A percentile compares a stretch with the other conserved stretches of the same genome.
Evolutionary conservation across 768 basidiomycete species (phyloP).

Genomic region (Coprinellus aureogranulatus): DNA sequence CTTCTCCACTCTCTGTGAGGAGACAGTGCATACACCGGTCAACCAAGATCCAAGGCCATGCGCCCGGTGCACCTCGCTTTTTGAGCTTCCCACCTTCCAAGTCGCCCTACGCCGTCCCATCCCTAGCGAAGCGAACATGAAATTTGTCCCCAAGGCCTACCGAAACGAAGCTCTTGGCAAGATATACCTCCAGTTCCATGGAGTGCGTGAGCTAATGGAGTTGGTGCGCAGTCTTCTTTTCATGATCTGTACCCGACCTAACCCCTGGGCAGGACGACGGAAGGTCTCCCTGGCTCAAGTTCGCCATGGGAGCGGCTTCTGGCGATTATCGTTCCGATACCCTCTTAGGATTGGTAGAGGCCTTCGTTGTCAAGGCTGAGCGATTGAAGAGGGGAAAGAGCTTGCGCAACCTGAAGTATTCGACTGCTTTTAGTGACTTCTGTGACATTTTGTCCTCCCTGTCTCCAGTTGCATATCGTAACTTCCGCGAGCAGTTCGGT

Average conservation of each 20-base stretch:
- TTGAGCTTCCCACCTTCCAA: slow-evolving; percentile 12
- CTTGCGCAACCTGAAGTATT: slow-evolving; percentile 17
- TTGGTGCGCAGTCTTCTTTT: slow-evolving; percentile 4
- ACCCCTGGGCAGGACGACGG: slow-evolving; percentile 15
- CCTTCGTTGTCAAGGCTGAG: slow-evolving; percentile 10
- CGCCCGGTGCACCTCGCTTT: neutral
- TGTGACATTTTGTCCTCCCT: slow-evolving; percentile 14
- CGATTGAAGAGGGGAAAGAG: slow-evolving; percentile 11
- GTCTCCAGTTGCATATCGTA: slow-evolving; percentile 22
- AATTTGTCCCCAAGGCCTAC: slow-evolving; percentile 13
- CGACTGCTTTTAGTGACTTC: slow-evolving; percentile 11
- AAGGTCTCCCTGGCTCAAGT: slow-evolving; percentile 15
- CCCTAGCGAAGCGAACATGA: slow-evolving; percentile 14
- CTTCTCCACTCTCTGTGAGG: slow-evolving; percentile 8
- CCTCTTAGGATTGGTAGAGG: slow-evolving; percentile 18
- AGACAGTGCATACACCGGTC: neutral
- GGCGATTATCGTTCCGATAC: slow-evolving; percentile 16
- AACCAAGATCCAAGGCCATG: slow-evolving; percentile 1
- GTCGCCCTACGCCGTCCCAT: slow-evolving; percentile 7
- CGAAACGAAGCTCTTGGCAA: slow-evolving; percentile 8
- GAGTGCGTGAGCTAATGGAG: slow-evolving; percentile 16
- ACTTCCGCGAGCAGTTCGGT: slow-evolving; percentile 7
- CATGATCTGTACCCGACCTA: neutral
- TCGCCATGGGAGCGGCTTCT: slow-evolving; percentile 16
- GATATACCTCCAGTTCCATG: slow-evolving; percentile 12